phyloP scores from a whole-genome alignment of 306 rosid species.

The Boehmeria nivea region DNA sequence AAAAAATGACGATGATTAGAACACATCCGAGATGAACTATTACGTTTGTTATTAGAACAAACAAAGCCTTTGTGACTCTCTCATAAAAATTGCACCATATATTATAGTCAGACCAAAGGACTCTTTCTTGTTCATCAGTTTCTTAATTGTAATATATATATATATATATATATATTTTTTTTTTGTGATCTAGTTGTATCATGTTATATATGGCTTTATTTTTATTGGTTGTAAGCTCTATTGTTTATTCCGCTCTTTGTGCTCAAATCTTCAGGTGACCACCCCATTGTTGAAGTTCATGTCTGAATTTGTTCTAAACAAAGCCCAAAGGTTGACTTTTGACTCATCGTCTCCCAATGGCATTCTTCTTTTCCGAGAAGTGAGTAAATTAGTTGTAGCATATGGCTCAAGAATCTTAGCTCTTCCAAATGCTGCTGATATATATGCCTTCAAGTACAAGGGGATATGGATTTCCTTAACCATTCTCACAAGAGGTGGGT shows the following conservation, averaged over 20 bases:
- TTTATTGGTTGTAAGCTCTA: conserved; percentile 4
- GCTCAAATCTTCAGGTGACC: conserved; percentile 61
- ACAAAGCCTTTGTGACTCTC: too few relatives aligned
- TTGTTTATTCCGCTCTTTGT: not conserved
- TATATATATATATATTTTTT: too few relatives aligned
- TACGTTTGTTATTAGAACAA: too few relatives aligned
- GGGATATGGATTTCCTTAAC: conserved; percentile 94
- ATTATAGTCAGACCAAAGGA: too few relatives aligned
- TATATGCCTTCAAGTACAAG: conserved; percentile 85
- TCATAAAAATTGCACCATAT: too few relatives aligned
- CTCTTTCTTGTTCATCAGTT: too few relatives aligned
- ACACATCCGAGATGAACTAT: too few relatives aligned
- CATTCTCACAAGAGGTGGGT: conserved; percentile 75
- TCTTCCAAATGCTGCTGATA: conserved; percentile 83
- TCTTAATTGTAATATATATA: too few relatives aligned
- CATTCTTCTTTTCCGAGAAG: conserved; percentile 98
- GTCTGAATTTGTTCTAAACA: conserved; percentile 95
- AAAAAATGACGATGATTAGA: too few relatives aligned
- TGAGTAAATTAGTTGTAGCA: conserved; percentile 87
- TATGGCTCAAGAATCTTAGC: conserved; percentile 91
- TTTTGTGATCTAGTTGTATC: not conserved
- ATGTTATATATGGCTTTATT: not conserved
- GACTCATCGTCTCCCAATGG: conserved; percentile 99
- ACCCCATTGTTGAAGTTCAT: conserved; percentile 92
- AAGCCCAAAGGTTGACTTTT: conserved; percentile 95